phyloP scores from a whole-genome alignment of 768 basidiomycete genomes.

The Lactarius evosmus region DNA sequence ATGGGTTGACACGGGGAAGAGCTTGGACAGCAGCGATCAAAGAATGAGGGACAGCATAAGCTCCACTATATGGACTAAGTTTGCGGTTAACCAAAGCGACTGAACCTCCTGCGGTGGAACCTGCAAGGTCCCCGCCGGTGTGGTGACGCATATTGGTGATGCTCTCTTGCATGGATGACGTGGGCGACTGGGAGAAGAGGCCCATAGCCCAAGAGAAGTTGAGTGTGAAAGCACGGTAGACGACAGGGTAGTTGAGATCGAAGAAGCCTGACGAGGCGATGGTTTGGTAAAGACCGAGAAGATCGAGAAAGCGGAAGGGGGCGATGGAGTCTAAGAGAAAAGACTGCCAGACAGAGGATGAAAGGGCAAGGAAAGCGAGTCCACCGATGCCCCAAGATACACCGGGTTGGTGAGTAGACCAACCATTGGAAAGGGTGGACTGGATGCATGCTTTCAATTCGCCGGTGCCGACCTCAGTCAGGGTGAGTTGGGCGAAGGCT shows the following conservation, averaged over 20 bases:
- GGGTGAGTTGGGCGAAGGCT: conserved; percentile 76
- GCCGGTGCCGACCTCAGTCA: conserved; percentile 66
- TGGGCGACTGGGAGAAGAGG: conserved; percentile 52
- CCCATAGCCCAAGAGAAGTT: conserved; percentile 92
- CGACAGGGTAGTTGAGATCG: conserved; percentile 81
- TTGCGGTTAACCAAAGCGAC: conserved; percentile 77
- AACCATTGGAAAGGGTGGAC: conserved; percentile 88
- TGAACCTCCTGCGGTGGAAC: conserved; percentile 55
- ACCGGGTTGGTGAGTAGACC: conserved; percentile 68
- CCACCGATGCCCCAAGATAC: conserved; percentile 79
- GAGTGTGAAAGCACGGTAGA: conserved; percentile 74
- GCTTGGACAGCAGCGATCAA: conserved; percentile 22
- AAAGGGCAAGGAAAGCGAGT: conserved; percentile 57
- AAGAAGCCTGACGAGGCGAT: conserved; percentile 78
- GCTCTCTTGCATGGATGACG: conserved; percentile 63
- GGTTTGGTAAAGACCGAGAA: conserved; percentile 80
- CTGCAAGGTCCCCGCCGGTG: conserved; percentile 74
- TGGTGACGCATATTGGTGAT: conserved; percentile 79
- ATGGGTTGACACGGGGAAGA: conserved; percentile 29
- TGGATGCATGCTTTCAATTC: conserved; percentile 85
- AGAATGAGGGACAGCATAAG: conserved; percentile 1
- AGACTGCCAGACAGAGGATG: conserved; percentile 55
- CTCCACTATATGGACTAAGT: conserved; percentile 69
- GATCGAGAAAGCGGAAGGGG: conserved; percentile 76
- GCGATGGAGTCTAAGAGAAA: conserved; percentile 53